Percentiles rank a stretch among this genome's conserved stretches.
Evolutionary conservation across 202 grass and related monocot species (phyloP).

Genomic region (Tripidium arundinaceum): DNA sequence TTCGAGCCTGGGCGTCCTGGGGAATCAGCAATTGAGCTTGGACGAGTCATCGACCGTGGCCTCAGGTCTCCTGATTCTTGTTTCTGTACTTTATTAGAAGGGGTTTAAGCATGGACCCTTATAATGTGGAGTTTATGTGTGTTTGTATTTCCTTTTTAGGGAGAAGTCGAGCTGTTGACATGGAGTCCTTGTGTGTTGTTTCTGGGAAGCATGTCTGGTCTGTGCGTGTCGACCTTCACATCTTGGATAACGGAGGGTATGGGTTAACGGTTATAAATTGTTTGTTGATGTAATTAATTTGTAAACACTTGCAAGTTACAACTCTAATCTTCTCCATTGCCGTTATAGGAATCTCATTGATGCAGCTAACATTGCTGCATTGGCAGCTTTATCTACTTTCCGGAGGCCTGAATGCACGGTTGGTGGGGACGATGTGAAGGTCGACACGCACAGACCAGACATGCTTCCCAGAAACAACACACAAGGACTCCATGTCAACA

Average conservation of each 20-base stretch:
- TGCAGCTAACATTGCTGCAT: slow-evolving; percentile 87
- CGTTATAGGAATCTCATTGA: slow-evolving; percentile 79
- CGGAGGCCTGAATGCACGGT: slow-evolving; percentile 75
- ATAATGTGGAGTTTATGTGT: not conserved
- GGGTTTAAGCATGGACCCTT: not conserved
- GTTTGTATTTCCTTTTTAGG: slow-evolving; percentile 27
- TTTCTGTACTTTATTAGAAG: not conserved
- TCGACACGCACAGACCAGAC: slow-evolving; percentile 87
- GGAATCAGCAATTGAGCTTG: slow-evolving; percentile 81
- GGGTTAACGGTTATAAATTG: slow-evolving; percentile 16
- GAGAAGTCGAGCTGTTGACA: slow-evolving; percentile 96
- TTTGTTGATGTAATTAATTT: not conserved
- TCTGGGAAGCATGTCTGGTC: slow-evolving; percentile 92
- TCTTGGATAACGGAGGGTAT: slow-evolving; percentile 98
- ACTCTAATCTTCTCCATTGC: not conserved
- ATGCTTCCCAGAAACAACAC: slow-evolving; percentile 81
- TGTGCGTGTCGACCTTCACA: slow-evolving; percentile 82
- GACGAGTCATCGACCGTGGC: slow-evolving; percentile 80
- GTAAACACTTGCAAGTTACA: not conserved
- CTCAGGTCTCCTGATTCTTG: slow-evolving; percentile 48
- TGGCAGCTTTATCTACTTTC: slow-evolving; percentile 85
- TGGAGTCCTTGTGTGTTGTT: slow-evolving; percentile 92
- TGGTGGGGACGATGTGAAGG: slow-evolving; percentile 88
- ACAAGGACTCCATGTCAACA: slow-evolving; percentile 93
- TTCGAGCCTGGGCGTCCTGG: slow-evolving; percentile 77